These are phyloP conservation scores for Cyberlindnera meyerae DNA, from an alignment of 805 yeast species.

Conservation along the genomic window DNA sequence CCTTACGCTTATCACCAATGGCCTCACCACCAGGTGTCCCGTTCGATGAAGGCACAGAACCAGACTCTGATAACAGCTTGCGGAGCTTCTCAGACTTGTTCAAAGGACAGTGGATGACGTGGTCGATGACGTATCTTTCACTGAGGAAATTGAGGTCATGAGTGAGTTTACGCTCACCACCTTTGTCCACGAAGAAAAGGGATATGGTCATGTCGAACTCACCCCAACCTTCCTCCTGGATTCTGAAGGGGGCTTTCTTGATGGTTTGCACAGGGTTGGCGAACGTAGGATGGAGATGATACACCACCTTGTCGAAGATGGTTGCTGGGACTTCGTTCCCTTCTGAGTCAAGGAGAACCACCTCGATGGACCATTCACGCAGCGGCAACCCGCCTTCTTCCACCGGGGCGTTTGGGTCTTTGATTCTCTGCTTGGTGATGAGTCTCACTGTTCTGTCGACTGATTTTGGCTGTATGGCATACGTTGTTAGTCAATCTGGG, in stretches of 20 bases:
- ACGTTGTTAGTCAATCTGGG: background rate
- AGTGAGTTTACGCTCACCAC: conserved; percentile 79
- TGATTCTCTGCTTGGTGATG: conserved; percentile 78
- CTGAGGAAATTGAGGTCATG: conserved; percentile 87
- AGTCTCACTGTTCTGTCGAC: conserved; percentile 85
- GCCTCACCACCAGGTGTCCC: conserved; percentile 21
- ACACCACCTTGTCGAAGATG: conserved; percentile 87
- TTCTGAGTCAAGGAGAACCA: conserved; percentile 66
- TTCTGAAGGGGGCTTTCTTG: conserved; percentile 78
- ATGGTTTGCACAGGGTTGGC: conserved; percentile 79
- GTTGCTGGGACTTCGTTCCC: conserved; percentile 84
- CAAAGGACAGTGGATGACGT: conserved; percentile 69
- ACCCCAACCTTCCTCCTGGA: conserved; percentile 97
- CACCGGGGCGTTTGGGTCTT: conserved; percentile 67
- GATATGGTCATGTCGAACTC: conserved; percentile 87
- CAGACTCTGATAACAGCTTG: conserved; percentile 71
- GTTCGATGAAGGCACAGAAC: conserved; percentile 60
- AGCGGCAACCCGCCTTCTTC: conserved; percentile 90
- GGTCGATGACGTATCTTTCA: conserved; percentile 74
- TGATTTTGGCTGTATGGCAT: conserved; percentile 18
- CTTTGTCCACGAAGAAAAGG: conserved; percentile 72
- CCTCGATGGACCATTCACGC: conserved; percentile 87
- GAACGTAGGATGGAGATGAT: conserved; percentile 92
- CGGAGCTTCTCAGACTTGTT: conserved; percentile 65
- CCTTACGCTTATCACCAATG: conserved; percentile 36